Evolutionary conservation across 768 basidiomycete species (phyloP).

Genomic region (Antrodiella citrinella): DNA sequence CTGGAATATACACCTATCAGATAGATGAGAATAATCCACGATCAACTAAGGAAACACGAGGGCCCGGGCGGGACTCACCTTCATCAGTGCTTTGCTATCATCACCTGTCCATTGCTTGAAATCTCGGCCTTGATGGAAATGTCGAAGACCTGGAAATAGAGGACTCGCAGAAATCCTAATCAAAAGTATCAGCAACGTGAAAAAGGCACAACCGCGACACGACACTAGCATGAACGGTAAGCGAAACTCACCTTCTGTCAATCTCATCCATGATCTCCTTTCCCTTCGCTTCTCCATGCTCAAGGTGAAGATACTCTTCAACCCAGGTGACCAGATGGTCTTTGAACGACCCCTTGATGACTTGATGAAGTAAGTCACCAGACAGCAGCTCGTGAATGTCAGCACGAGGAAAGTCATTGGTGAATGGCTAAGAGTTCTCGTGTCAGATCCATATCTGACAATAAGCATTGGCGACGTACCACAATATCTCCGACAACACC

Average conservation of each 20-base stretch:
- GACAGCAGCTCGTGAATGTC: constrained; percentile 17
- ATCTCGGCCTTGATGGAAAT: constrained; percentile 9
- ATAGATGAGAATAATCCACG: neutral
- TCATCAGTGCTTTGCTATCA: constrained; percentile 14
- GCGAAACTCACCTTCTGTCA: neutral
- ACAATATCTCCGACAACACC: constrained; percentile 26
- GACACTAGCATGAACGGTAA: neutral
- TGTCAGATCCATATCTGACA: neutral
- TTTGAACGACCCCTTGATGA: constrained; percentile 19
- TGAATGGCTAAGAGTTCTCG: constrained; percentile 11
- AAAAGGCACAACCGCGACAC: no score
- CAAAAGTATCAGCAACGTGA: neutral
- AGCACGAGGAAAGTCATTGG: constrained; percentile 13
- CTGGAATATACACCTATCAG: constrained; percentile 22
- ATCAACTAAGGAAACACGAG: neutral
- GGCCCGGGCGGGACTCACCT: constrained; percentile 7
- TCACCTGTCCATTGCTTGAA: constrained; percentile 14
- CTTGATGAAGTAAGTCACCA: constrained; percentile 15
- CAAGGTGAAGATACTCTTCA: constrained; percentile 9
- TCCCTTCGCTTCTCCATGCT: neutral
- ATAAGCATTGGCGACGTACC: constrained; percentile 13
- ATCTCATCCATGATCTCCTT: neutral
- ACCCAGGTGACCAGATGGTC: constrained; percentile 19
- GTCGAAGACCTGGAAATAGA: constrained; percentile 9
- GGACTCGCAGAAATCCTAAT: constrained; percentile 9